Evolutionary conservation across 2,329 filamentous ascomycete species (phyloP).

Genomic region (Ascochyta koolunga): DNA sequence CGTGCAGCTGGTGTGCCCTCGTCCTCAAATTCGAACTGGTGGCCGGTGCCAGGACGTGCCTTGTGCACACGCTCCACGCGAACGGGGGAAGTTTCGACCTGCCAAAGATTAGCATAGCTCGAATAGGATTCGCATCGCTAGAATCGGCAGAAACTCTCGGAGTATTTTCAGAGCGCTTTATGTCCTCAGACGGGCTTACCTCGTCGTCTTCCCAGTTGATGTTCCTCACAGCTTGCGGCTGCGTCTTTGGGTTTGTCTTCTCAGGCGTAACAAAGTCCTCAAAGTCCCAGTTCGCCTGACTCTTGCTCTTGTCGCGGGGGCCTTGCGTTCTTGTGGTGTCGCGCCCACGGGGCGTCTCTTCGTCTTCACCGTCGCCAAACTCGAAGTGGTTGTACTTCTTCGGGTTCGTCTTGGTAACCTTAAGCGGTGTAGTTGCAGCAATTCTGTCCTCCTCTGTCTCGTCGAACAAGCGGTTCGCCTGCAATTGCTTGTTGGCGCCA

Average conservation of each 20-base stretch:
- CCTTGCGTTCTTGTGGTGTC: slow-evolving; percentile 33
- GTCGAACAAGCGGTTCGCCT: slow-evolving; percentile 62
- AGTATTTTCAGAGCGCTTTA: too few relatives aligned
- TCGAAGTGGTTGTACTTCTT: slow-evolving; percentile 88
- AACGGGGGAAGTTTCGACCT: slow-evolving; percentile 64
- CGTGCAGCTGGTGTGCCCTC: slow-evolving; percentile 66
- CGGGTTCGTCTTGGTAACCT: slow-evolving; percentile 68
- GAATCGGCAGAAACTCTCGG: too few relatives aligned
- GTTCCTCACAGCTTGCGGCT: slow-evolving; percentile 74
- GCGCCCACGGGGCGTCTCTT: slow-evolving; percentile 41
- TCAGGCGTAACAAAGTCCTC: slow-evolving; percentile 84
- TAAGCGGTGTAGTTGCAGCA: slow-evolving; percentile 38
- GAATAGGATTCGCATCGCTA: too few relatives aligned
- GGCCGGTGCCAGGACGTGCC: slow-evolving; percentile 77
- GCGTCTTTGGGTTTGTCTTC: slow-evolving; percentile 70
- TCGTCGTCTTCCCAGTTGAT: slow-evolving; percentile 77
- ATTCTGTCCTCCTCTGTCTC: slow-evolving; percentile 56
- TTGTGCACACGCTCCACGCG: slow-evolving; percentile 66
- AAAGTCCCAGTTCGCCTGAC: slow-evolving; percentile 82
- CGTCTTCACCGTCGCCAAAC: slow-evolving; percentile 68
- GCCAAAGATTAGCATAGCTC: slow-evolving; percentile 33
- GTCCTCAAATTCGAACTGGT: slow-evolving; percentile 85
- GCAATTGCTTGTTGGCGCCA: slow-evolving; percentile 59
- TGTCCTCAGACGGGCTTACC: slow-evolving; percentile 33
- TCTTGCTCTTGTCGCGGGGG: slow-evolving; percentile 55